These are phyloP conservation scores for Globisporangium paroecandrum DNA, from an alignment of 352 stramenopile species.

Conservation along the genomic window DNA sequence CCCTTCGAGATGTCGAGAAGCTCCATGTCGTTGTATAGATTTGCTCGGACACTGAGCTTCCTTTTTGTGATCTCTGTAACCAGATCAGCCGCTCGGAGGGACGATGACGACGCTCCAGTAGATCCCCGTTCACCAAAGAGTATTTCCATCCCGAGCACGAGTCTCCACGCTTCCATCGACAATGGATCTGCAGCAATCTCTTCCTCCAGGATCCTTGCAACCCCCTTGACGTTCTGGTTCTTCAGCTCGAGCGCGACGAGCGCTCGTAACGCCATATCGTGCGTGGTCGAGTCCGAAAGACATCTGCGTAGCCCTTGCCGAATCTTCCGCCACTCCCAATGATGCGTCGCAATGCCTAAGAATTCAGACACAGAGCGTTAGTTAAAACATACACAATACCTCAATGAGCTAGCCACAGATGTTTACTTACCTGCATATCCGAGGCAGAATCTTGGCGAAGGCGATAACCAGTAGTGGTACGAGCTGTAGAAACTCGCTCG, in stretches of 20 bases:
- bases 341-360: slow-evolving; percentile 35
- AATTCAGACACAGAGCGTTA: not conserved
- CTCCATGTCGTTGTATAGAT: slow-evolving; percentile 12
- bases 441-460: slow-evolving; percentile 41
- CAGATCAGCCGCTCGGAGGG: slow-evolving; percentile 22
- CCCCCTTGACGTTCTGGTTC: slow-evolving; percentile 36
- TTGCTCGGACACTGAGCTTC: slow-evolving; percentile 26
- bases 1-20: slow-evolving; percentile 26
- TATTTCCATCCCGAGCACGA: slow-evolving; percentile 52
- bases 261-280: slow-evolving; percentile 32
- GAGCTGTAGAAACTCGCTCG: slow-evolving; percentile 32
- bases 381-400: not conserved
- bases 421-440: slow-evolving; percentile 36
- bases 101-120: slow-evolving; percentile 10
- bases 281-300: slow-evolving; percentile 27
- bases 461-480: slow-evolving; percentile 27
- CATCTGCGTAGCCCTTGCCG: slow-evolving; percentile 33
- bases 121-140: slow-evolving; percentile 36
- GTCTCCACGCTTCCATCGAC: slow-evolving; percentile 39
- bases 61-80: slow-evolving; percentile 30
- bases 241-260: slow-evolving; percentile 40
- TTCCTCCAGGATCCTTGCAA: slow-evolving; percentile 33
- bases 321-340: slow-evolving; percentile 48
- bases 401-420: no score
- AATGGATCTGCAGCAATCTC: slow-evolving; percentile 35